Evolutionary conservation across 202 grass and related monocot species (phyloP).

Genomic region (Zizania palustris): DNA sequence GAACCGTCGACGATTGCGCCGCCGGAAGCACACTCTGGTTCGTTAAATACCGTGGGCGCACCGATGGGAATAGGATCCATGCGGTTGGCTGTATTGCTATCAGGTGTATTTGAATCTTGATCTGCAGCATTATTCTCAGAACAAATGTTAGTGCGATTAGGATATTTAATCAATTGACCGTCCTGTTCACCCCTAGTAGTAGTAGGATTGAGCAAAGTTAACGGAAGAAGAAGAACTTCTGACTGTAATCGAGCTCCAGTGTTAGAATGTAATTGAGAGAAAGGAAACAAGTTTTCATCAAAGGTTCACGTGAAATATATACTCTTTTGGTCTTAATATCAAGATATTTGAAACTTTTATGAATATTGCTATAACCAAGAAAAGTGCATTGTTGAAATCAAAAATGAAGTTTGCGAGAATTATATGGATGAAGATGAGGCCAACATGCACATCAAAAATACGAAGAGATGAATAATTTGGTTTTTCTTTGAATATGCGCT

Average conservation of each 20-base stretch:
- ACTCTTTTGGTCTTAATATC: background rate
- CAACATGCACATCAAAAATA: background rate
- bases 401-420: background rate
- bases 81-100: too few species aligned
- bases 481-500: background rate
- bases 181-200: background rate
- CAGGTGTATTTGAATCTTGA: too few species aligned
- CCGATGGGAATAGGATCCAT: too few species aligned
- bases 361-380: background rate
- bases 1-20: too few species aligned
- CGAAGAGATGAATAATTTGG: background rate
- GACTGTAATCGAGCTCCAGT: background rate
- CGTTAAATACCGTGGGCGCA: too few species aligned
- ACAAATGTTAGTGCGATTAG: background rate
- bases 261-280: background rate
- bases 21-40: too few species aligned
- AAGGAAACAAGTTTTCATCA: slow-evolving; percentile 2
- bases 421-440: background rate
- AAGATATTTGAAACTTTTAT: slow-evolving; percentile 9
- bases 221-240: background rate
- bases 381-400: background rate
- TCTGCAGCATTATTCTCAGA: background rate
- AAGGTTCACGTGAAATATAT: background rate
- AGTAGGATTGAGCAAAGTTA: background rate
- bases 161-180: background rate